A percentile compares a stretch with the other conserved stretches of the same genome.
Evolutionary conservation across 441 rosid genomes (phyloP).

Genomic region (Erodium trifolium): DNA sequence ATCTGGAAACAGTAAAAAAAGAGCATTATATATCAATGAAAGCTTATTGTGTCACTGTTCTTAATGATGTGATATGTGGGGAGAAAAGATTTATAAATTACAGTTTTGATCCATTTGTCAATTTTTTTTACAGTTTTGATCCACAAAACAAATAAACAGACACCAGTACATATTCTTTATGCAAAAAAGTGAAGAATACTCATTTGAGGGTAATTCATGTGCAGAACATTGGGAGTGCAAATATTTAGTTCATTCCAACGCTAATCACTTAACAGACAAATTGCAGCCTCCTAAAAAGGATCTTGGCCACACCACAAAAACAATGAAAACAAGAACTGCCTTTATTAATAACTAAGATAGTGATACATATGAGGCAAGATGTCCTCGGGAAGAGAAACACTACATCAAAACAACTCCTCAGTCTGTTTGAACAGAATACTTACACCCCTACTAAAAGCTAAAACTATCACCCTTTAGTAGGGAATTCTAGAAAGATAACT

Average conservation of each 20-base stretch:
- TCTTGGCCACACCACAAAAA: not conserved
- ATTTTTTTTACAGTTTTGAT: not conserved
- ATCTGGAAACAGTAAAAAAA: slow-evolving; percentile 24
- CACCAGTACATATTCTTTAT: not conserved
- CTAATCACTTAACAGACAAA: not conserved
- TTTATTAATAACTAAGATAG: not conserved
- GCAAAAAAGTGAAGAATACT: not conserved
- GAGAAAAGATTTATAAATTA: not conserved
- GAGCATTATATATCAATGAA: slow-evolving; percentile 7
- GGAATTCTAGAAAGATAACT: not conserved
- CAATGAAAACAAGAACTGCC: not conserved
- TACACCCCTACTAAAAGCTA: not conserved
- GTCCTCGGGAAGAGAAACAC: not conserved
- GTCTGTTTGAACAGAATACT: not conserved
- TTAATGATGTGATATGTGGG: slow-evolving; percentile 6
- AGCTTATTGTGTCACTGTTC: not conserved
- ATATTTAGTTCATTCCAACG: not conserved
- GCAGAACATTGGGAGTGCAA: no score
- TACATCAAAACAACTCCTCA: not conserved
- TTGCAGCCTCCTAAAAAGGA: not conserved
- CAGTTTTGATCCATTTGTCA: no score
- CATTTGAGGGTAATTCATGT: not conserved
- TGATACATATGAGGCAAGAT: not conserved
- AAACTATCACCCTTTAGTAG: not conserved
- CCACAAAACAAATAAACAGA: not conserved